Base-by-base conservation (phyloP, 768 basidiomycete species). In the Leccinum obscurum region DNA sequence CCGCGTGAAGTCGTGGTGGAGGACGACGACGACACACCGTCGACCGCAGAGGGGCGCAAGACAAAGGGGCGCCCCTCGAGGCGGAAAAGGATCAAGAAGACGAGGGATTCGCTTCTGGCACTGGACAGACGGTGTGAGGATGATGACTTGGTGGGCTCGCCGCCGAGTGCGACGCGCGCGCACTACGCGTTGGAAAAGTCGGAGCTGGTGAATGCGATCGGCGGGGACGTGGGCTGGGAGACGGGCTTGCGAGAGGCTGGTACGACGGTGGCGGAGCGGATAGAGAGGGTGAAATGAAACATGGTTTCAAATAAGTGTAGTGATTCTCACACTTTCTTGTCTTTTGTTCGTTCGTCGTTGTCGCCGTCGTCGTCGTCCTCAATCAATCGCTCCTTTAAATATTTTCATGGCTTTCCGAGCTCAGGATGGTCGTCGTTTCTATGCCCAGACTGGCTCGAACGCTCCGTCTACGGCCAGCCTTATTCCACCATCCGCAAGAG, bases 1-100 rank as follows among this genome's bases (percentile, higher is more conserved):
- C 91, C 91, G 17, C 82, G 89, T 26, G 90, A 92, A 64, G 74
- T 84, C n/a, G 83, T 84, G 57, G 70, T 80, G 2, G 77, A 77
- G 62, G 81, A 81, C 28, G 66, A 52, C 0, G 68, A 46, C 44
- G 44, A 46, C 20, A n/a, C 5, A 6, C 44, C 56, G 3, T 17
- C 59, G 70, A 4, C 15, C 56, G 3, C 60, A 59, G 20, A 37
- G 15, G 66, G 56, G 26, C 70, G 76, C 35, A 85, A 80, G 71
- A 83, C 84, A 69, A 86, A 80, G 68, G 89, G 89, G 7, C 81
- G 89, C 0, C 87, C 87, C 2, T 79, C 85, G 5, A 86, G 77
- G 64, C 80, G 83, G 4, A 88, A 88, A 51, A 85, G 81, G 70
- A 73, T 73, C 4, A 81, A 80, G 64, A 86, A 81, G 70, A 81